These are phyloP conservation scores for Alisma plantagoaquatica DNA, from an alignment of 106 monocot genomes.

Conservation along the genomic window DNA sequence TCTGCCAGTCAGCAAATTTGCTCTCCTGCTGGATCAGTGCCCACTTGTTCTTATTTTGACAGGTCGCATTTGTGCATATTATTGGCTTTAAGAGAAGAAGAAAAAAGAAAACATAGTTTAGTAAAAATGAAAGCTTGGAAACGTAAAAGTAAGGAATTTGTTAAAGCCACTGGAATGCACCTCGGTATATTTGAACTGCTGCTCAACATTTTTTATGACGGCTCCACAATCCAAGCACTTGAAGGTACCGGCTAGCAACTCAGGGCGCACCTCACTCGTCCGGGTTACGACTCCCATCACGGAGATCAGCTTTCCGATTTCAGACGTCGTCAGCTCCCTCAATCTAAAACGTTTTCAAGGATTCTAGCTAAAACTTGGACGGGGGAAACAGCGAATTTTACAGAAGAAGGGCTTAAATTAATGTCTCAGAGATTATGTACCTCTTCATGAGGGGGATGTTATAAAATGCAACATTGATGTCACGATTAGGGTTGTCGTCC, in stretches of 20 bases:
- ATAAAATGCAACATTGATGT: constrained; percentile 85
- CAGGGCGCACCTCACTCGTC: constrained; percentile 98
- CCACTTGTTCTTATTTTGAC: constrained; percentile 63
- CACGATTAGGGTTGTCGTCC: constrained; percentile 69
- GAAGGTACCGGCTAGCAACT: constrained; percentile 85
- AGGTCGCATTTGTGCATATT: constrained; percentile 83
- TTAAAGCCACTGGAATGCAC: constrained; percentile 10
- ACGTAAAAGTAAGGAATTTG: not conserved
- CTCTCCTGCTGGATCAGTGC: constrained; percentile 94
- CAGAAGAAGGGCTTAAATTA: too few species aligned
- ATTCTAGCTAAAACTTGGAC: too few species aligned
- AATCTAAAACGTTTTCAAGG: constrained; percentile 28
- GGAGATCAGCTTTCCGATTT: constrained; percentile 86
- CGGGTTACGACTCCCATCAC: constrained; percentile 97
- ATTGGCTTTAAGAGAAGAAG: constrained; percentile 48
- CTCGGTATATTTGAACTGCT: constrained; percentile 97
- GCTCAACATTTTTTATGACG: constrained; percentile 79
- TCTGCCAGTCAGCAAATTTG: constrained; percentile 98
- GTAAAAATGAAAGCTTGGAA: not conserved
- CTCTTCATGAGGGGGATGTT: constrained; percentile 89
- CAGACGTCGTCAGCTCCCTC: constrained; percentile 85
- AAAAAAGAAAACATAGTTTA: constrained; percentile 1
- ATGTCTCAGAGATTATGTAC: too few species aligned
- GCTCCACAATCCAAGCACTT: constrained; percentile 78
- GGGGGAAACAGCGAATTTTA: too few species aligned